Conservation (phyloP, 495 filamentous ascomycete genomes). For the Aspergillus conjunctus region DNA sequence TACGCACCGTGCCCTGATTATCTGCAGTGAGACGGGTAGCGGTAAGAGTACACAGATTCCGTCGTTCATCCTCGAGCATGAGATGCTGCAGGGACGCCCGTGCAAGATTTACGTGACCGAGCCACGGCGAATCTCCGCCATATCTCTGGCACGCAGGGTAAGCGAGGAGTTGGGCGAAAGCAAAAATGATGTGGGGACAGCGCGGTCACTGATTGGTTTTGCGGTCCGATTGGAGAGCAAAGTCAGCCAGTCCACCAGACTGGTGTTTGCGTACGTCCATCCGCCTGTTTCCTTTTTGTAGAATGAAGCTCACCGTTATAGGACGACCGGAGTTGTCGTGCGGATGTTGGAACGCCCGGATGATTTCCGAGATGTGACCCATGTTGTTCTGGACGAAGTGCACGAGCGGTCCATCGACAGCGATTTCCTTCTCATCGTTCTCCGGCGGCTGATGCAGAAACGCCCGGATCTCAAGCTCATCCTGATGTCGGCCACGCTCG, state of each 20-base stretch:
- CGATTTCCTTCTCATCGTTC: constrained; percentile 88
- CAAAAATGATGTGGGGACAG: constrained; percentile 77
- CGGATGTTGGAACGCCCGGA: constrained; percentile 91
- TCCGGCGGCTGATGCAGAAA: constrained; percentile 74
- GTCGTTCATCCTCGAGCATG: constrained; percentile 85
- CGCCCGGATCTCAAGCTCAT: constrained; percentile 79
- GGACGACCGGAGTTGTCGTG: constrained; percentile 84
- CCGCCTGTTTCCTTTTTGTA: background rate
- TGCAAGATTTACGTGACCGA: constrained; percentile 97
- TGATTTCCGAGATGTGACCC: constrained; percentile 83
- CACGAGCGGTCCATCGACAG: constrained; percentile 95
- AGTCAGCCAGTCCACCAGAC: constrained; percentile 71
- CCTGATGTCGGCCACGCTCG: constrained; percentile 95
- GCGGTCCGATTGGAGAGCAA: constrained; percentile 91
- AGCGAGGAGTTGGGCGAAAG: constrained; percentile 91
- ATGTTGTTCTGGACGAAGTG: constrained; percentile 92
- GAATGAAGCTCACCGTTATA: constrained; percentile 24
- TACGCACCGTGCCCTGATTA: constrained; percentile 76
- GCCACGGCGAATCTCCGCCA: constrained; percentile 93
- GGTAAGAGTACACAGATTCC: constrained; percentile 98
- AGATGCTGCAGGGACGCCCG: constrained; percentile 72
- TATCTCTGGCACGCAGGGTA: constrained; percentile 86
- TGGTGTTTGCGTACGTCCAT: constrained; percentile 73
- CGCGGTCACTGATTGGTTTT: constrained; percentile 85
- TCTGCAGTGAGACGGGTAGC: constrained; percentile 94